These are phyloP conservation scores for Penicillium sp. DNA, from an alignment of 2,329 filamentous ascomycete species.

Conservation along the genomic window DNA sequence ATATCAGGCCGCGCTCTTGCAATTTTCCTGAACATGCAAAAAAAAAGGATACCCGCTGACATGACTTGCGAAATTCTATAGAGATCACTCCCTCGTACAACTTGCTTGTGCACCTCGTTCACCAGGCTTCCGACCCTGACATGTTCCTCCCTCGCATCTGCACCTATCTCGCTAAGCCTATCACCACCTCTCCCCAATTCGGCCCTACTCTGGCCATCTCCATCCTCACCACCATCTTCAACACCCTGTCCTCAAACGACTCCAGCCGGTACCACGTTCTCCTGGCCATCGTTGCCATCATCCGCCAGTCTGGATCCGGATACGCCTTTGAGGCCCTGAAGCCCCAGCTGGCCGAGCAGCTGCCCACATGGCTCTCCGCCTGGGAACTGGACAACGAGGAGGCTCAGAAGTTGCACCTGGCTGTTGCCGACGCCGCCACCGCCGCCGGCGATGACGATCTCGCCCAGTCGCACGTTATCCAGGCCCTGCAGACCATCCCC, in stretches of 20 bases:
- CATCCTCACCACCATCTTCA: constrained; percentile 94
- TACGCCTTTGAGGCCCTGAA: constrained; percentile 82
- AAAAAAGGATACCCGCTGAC: constrained; percentile 11
- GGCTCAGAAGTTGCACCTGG: constrained; percentile 80
- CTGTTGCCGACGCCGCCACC: constrained; percentile 78
- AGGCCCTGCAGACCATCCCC: constrained; percentile 79
- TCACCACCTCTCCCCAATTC: constrained; percentile 83
- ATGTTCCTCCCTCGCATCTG: constrained; percentile 88
- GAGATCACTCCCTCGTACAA: constrained; percentile 97
- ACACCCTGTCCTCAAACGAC: constrained; percentile 77
- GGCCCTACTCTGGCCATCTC: constrained; percentile 85
- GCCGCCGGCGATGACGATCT: constrained; percentile 78
- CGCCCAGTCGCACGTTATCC: constrained; percentile 72
- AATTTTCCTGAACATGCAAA: constrained; percentile 7
- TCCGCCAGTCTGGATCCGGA: constrained; percentile 71
- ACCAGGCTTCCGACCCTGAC: constrained; percentile 82
- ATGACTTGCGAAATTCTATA: constrained; percentile 41
- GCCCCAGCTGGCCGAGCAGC: constrained; percentile 74
- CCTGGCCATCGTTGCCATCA: constrained; percentile 81
- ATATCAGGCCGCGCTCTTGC: constrained; percentile 14
- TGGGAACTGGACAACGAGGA: constrained; percentile 86
- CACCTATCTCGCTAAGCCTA: constrained; percentile 83
- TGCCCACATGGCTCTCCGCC: constrained; percentile 78
- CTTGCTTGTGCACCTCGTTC: constrained; percentile 89
- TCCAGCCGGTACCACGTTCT: constrained; percentile 89